Conservation (phyloP, 129 eudicot species). For the Artemisia annua region DNA sequence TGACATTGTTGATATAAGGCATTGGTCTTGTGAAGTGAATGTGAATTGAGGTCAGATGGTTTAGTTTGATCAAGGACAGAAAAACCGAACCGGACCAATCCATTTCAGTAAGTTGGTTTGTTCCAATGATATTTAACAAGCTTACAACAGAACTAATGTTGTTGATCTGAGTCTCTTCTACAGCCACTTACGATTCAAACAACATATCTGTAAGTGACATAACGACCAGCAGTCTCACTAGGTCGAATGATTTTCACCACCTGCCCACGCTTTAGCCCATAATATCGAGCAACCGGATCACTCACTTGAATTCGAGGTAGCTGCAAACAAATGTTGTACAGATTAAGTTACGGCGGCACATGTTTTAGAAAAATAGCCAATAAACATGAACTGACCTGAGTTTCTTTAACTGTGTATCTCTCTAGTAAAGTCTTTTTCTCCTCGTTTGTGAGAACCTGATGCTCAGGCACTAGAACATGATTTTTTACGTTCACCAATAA, state of each 20-base stretch:
- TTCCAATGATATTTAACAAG: constrained; percentile 1
- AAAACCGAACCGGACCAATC: too few species aligned
- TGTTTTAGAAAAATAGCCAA: neutral
- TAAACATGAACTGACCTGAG: constrained; percentile 45
- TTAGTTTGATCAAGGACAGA: too few species aligned
- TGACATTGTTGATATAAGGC: too few species aligned
- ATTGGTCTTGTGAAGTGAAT: too few species aligned
- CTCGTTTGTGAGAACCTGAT: constrained; percentile 66
- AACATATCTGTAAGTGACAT: constrained; percentile 79
- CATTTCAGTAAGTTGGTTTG: constrained; percentile 13
- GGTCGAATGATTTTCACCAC: constrained; percentile 82
- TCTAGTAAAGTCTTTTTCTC: constrained; percentile 82
- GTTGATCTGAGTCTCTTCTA: constrained; percentile 6
- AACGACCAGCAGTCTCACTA: constrained; percentile 90
- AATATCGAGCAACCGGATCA: constrained; percentile 85
- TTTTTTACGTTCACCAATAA: constrained; percentile 73
- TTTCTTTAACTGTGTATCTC: constrained; percentile 88
- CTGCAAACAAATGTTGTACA: constrained; percentile 35
- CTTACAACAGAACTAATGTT: neutral
- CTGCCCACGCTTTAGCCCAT: constrained; percentile 82
- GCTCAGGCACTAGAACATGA: constrained; percentile 78
- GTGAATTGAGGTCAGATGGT: too few species aligned
- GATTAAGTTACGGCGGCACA: neutral
- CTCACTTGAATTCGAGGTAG: constrained; percentile 82
- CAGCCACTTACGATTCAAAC: constrained; percentile 32